Percentiles rank a stretch among this genome's conserved stretches.
Conservation (phyloP, 1,284 basidiomycete species). For the Exsudoporus floridanus region DNA sequence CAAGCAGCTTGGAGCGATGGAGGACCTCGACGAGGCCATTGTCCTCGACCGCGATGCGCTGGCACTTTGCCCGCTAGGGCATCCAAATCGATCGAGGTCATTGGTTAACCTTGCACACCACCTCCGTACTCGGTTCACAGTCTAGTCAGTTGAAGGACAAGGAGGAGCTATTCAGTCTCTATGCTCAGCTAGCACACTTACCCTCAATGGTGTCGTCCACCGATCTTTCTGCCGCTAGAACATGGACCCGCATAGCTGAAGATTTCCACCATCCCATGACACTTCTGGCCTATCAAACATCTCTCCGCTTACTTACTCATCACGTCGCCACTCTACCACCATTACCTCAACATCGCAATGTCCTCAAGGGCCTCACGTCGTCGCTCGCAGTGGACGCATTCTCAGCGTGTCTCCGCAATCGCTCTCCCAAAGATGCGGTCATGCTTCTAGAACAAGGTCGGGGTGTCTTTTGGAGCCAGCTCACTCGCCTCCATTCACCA, state of each 20-base stretch:
- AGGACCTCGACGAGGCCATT: neutral
- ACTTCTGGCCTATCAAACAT: neutral
- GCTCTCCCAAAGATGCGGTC: neutral
- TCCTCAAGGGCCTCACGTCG: neutral
- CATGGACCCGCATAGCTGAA: neutral
- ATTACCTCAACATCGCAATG: neutral
- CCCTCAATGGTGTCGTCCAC: neutral
- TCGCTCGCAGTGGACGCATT: neutral
- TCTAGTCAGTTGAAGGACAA: neutral
- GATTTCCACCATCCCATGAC: neutral
- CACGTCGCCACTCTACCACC: neutral
- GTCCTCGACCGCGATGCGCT: neutral
- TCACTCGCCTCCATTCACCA: conserved; percentile 1
- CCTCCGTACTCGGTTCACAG: neutral
- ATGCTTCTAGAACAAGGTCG: neutral
- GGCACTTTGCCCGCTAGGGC: neutral
- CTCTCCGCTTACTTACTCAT: neutral
- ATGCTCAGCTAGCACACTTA: neutral
- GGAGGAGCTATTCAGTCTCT: neutral
- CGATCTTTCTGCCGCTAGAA: neutral
- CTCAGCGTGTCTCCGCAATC: neutral
- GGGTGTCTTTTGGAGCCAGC: neutral
- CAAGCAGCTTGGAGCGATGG: neutral
- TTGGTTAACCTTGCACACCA: neutral
- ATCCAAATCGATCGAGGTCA: neutral